Base-by-base conservation (phyloP, 306 rosid genomes). In the Cotoneaster glaucophyllus region DNA sequence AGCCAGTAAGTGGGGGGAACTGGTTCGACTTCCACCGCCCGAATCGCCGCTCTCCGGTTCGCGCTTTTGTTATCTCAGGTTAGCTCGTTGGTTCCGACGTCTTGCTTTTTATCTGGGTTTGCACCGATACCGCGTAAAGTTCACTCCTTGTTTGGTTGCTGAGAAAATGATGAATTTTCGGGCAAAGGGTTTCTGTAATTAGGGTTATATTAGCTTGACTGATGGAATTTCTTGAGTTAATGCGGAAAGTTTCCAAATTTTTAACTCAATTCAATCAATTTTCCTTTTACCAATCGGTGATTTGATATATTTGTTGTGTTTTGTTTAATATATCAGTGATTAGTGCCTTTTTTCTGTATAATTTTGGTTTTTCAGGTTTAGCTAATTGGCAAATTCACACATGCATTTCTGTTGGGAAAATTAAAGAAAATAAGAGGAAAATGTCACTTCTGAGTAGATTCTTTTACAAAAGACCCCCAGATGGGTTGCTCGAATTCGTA, bases 401-500 rank as follows among this genome's bases (percentile, higher is more conserved):
- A 44, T 65, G 74, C 53, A 41, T 31, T 62, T 77, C 48, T 8
- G 39, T 72, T 41, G 76, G 67, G 17, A 31, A 70, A 31, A 11
- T 70, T 21, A 8, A 31, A 52, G 12, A 29, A 12, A 15, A 28
- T n/a, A 31, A 58, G 65, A n/a, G 64, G 62, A 78, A 74, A 80
- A 93, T 94, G 98, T 85, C 98, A 37, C 95, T 92, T 43, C 92
- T 94, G 26, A 90, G 98, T 85, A 87, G 98, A 85, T 94, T 94
- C 88, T 94, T 92, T 70, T 90, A 90, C 95, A 90, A 86, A 77
- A 87, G 98, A 26, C 98, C 97, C 58, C 98, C 98, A 14, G 97
- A 94, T 85, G 98, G 97, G 22, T 87, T 94, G 73, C 97, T 94
- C 58, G 98, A 94, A 84, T 92, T 94, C 77, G 75, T 90, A 64